Base-by-base conservation (phyloP, 352 stramenopile species). In the Pythium aquatile region DNA sequence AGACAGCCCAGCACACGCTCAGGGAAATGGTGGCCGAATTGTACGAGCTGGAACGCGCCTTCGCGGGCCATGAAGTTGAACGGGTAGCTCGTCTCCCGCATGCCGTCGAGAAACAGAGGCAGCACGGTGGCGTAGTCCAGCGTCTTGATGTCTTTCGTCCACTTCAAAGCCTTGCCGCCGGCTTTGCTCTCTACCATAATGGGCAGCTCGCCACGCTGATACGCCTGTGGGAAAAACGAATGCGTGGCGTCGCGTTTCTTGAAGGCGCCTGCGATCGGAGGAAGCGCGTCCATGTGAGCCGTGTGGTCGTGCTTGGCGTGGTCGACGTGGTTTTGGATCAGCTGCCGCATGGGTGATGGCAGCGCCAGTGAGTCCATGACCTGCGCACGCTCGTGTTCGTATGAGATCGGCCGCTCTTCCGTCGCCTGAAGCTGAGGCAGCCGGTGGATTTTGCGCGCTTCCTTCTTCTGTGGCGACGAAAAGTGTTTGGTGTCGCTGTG, bases 81-180 rank as follows among this genome's bases (percentile, higher is more conserved):
- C 35, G 73, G 90, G 52, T 84, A 82, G 32, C 73, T 55, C 16
- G 76, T 75, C 65, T 96, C 91, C 14, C 87, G 82, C 58, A 98
- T 83, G 20, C 93, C 92, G 40, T 98, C 88, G 39, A 98, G 79
- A 68, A 98, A 98, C 17, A 98, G 73, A 32, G 93, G 93, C 16
- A 98, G 81, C 68, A 96, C 90, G 62, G 91, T 90, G 39, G 71
- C 54, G 59, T 93, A 97, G 73, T 97, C 88, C 48, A 97, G 69
- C 53, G 72, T 73, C 47, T 73, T 72, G 33, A 93, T 69, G 47
- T 83, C 69, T 32, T 85, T 58, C 5, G 72, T 88, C 80, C 79
- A 91, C 2, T 77, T 76, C 5, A 90, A 59, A 24, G 74, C 81
- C 42, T 87, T 83, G 39, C 78, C 81, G 4, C 79, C 78, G 3